phyloP scores from a whole-genome alignment of 176 grass and related monocot genomes.

The Aegilops umbellulata region DNA sequence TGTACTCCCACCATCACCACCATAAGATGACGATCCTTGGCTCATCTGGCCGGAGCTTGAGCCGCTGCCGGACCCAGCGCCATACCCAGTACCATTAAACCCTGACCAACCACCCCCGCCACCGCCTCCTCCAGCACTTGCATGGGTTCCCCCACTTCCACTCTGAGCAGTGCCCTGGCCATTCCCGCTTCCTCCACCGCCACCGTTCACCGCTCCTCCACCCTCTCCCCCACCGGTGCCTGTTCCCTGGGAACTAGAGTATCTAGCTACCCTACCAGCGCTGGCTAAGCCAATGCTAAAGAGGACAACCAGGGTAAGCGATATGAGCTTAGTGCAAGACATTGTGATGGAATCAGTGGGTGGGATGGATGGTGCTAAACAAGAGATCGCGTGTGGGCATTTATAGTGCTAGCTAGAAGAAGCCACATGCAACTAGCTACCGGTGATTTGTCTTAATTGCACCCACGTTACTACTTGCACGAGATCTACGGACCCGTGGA shows the following conservation, averaged over 20 bases:
- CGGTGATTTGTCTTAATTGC: background rate
- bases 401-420: background rate
- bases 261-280: constrained; percentile 33
- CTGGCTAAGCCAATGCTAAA: constrained; percentile 30
- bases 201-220: background rate
- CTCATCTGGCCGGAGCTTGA: background rate
- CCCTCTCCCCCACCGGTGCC: constrained; percentile 2
- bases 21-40: background rate
- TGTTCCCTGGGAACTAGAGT: constrained; percentile 1
- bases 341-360: constrained; percentile 7
- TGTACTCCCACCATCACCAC: background rate
- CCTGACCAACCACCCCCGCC: background rate
- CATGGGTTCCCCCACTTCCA: background rate
- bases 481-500: background rate
- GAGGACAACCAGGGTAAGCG: constrained; percentile 33
- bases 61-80: background rate
- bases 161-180: background rate
- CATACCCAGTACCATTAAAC: background rate
- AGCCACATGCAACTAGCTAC: background rate
- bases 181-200: background rate
- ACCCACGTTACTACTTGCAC: background rate
- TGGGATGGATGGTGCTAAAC: background rate
- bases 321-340: constrained; percentile 28
- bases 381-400: background rate
- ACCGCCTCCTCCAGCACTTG: background rate